These are phyloP conservation scores for Neckera pumila DNA, from an alignment of 225 moss, liverwort and hornwort genomes.

Conservation along the genomic window DNA sequence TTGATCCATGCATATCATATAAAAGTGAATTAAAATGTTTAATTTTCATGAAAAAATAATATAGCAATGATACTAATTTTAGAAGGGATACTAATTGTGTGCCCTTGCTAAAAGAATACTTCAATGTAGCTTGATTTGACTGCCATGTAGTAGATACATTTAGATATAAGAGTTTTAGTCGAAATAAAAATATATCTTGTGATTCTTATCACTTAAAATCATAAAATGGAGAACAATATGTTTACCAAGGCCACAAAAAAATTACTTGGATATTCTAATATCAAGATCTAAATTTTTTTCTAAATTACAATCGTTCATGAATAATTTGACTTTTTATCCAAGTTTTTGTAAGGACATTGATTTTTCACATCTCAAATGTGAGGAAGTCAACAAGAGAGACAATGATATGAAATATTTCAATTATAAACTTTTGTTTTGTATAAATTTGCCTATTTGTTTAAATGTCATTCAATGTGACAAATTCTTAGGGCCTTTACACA, in stretches of 20 bases:
- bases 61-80: neutral
- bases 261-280: neutral
- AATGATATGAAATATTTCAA: neutral
- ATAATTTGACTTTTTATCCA: neutral
- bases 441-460: neutral
- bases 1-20: neutral
- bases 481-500: accelerated
- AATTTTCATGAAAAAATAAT: neutral
- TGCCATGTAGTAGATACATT: too few relatives aligned
- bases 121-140: too few relatives aligned
- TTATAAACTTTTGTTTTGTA: neutral
- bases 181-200: too few relatives aligned
- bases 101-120: neutral
- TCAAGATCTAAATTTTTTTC: neutral
- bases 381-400: neutral
- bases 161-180: too few relatives aligned
- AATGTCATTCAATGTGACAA: accelerated
- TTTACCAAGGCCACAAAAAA: neutral
- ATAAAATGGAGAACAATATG: neutral
- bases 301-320: neutral
- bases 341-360: accelerated
- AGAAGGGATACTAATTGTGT: neutral
- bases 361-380: neutral
- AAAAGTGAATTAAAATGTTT: neutral
- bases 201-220: too few relatives aligned